Percentiles rank a stretch among this genome's conserved stretches.
Conservation (phyloP, 2,329 filamentous ascomycete genomes). For the Monosporascus sp. region DNA sequence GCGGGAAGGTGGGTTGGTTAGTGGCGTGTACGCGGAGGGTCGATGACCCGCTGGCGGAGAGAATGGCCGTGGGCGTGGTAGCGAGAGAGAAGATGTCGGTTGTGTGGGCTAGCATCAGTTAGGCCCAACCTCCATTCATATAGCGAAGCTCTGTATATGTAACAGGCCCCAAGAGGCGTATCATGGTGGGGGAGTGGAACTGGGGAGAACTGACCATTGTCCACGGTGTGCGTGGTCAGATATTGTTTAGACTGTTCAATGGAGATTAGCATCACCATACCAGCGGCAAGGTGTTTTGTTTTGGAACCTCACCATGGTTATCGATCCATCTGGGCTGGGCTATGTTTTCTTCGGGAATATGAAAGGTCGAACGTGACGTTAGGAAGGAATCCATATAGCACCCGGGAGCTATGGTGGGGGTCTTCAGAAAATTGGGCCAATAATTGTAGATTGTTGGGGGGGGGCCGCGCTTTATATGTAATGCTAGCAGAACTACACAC, state of each 20-base stretch:
- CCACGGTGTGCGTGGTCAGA: slow-evolving; percentile 84
- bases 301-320: slow-evolving; percentile 32
- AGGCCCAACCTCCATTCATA: too few species aligned
- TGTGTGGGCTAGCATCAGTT: slow-evolving; percentile 58
- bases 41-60: slow-evolving; percentile 83
- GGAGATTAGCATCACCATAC: slow-evolving; percentile 1
- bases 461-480: too few species aligned
- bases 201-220: slow-evolving; percentile 59
- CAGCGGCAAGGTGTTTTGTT: background rate
- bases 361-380: slow-evolving; percentile 11
- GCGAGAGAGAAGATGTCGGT: slow-evolving; percentile 83
- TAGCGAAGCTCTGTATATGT: too few species aligned
- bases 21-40: slow-evolving; percentile 78
- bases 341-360: slow-evolving; percentile 11
- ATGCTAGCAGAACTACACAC: background rate
- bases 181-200: slow-evolving; percentile 5
- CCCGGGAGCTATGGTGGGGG: slow-evolving; percentile 24
- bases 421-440: slow-evolving; percentile 9
- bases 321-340: slow-evolving; percentile 28
- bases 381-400: background rate
- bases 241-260: slow-evolving; percentile 96
- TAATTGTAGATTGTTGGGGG: too few species aligned
- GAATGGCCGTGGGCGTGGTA: slow-evolving; percentile 64
- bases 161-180: background rate
- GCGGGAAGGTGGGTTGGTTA: slow-evolving; percentile 63